Evolutionary conservation across 2,329 filamentous ascomycete species (phyloP), one percentile per base, ranked within the genome.

Genomic region (Aspergillus cejpii): DNA sequence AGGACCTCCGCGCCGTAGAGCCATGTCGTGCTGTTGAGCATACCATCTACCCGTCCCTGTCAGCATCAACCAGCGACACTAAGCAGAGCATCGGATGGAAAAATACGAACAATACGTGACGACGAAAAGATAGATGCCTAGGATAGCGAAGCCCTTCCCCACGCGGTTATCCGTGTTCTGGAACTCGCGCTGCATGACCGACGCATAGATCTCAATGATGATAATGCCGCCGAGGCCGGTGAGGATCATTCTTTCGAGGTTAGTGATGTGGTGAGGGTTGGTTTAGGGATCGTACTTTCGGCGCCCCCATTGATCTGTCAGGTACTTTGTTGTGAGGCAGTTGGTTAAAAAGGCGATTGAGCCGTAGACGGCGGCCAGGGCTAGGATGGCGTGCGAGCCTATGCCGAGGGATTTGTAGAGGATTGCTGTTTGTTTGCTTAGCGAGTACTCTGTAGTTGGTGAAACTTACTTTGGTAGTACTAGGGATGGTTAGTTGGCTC

Each of bases 111-210:
- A 79, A 51, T 78, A 80, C 14, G 61, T 67, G 2, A 78, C 70
- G 1, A 75, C 77, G 48, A 80, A 80, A 0, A 80, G 63, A 48
- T 79, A 81, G 20, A 81, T 80, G 0, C 77, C 78, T 1, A 80
- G 62, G 21, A 81, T 72, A 1, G 78, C 75, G 54, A 80, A 81
- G 0, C 76, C 78, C 54, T 81, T 80, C 28, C 78, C 78, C 21
- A 79, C 55, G 3, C 63, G 62, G 55, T 79, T 80, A 45, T 76
- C 58, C 0, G 73, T 77, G 48, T 76, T 66, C 53, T 80, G 75
- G 55, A 80, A 81, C 37, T 71, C 58, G 21, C 68, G 66, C 59
- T 80, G 77, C 75, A 81, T 80, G 33, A 80, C 72, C 1, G 78
- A 75, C 0, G 76, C 69, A 51, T 80, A 81, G 41, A 80, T 78